Evolutionary conservation across 1,284 basidiomycete species (phyloP).

Genomic region (Heterobasidion parviporum): DNA sequence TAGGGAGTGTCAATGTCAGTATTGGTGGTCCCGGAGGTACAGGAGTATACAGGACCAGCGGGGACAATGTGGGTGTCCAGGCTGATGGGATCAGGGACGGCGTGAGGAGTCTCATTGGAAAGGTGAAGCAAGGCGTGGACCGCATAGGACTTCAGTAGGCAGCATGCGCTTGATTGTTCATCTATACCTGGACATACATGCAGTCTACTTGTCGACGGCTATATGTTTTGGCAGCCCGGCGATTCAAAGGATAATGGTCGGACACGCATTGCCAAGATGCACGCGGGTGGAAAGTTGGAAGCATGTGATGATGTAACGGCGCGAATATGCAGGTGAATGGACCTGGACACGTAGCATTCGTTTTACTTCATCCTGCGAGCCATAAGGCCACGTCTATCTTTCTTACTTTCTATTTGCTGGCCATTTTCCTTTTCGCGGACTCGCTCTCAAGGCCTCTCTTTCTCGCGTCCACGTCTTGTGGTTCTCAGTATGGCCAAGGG

Average conservation of each 20-base stretch:
- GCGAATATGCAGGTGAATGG: background rate
- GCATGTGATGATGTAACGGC: slow-evolving; percentile 4
- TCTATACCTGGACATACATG: background rate
- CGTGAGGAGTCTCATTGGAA: slow-evolving; percentile 78
- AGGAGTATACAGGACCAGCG: slow-evolving; percentile 75
- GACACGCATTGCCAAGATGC: background rate
- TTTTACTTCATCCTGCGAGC: background rate
- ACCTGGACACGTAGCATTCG: slow-evolving; percentile 7
- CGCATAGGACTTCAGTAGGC: slow-evolving; percentile 38
- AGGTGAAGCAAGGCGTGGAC: slow-evolving; percentile 85
- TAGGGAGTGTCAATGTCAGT: slow-evolving; percentile 86
- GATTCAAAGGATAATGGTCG: background rate
- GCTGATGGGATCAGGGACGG: slow-evolving; percentile 80
- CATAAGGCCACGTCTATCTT: background rate
- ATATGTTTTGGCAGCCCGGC: too few relatives aligned
- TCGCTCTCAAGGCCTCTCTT: slow-evolving; percentile 18
- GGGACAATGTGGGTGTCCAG: slow-evolving; percentile 68
- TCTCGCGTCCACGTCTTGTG: background rate
- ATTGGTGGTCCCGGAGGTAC: slow-evolving; percentile 78
- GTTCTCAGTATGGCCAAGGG: slow-evolving; percentile 51
- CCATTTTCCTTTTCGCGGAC: slow-evolving; percentile 12
- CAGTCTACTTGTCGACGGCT: background rate
- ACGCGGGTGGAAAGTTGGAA: background rate
- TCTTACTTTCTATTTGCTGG: background rate
- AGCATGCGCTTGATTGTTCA: background rate